These are phyloP conservation scores for Sonneratia alba DNA, from an alignment of 345 rosid species.

Conservation along the genomic window DNA sequence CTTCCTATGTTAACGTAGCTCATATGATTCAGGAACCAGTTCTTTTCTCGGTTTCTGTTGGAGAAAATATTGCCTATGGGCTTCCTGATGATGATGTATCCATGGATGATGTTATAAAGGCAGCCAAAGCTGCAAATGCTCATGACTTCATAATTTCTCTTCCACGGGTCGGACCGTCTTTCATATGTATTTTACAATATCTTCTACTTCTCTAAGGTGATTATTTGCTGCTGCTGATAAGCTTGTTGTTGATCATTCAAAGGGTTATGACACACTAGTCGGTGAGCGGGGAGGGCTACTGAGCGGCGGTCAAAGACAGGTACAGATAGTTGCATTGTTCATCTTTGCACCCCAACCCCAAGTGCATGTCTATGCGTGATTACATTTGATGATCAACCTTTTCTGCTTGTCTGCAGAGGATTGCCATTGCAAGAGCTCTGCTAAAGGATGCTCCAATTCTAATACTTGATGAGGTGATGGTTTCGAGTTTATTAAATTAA, in stretches of 20 bases:
- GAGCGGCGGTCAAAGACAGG: slow-evolving; percentile 98
- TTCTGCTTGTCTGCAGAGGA: slow-evolving; percentile 43
- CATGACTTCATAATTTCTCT: slow-evolving; percentile 88
- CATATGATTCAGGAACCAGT: slow-evolving; percentile 64
- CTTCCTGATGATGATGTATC: slow-evolving; percentile 86
- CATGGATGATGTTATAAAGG: slow-evolving; percentile 78
- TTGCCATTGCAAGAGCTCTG: slow-evolving; percentile 86
- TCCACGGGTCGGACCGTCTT: slow-evolving; percentile 69
- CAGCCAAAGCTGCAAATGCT: slow-evolving; percentile 97
- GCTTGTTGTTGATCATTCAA: slow-evolving; percentile 11
- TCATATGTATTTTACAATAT: slow-evolving; percentile 6
- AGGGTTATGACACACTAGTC: slow-evolving; percentile 90
- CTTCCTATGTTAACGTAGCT: neutral
- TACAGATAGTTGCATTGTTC: slow-evolving; percentile 9
- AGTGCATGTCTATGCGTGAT: neutral
- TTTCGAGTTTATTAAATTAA: neutral
- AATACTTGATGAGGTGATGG: slow-evolving; percentile 72
- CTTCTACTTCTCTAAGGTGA: neutral
- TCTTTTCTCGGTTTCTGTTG: slow-evolving; percentile 84
- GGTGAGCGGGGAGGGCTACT: slow-evolving; percentile 90
- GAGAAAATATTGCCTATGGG: slow-evolving; percentile 95
- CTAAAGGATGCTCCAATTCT: slow-evolving; percentile 79
- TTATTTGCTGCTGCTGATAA: slow-evolving; percentile 12
- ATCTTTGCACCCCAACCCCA: neutral
- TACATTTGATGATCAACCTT: neutral